Evolutionary conservation across 345 rosid genomes (phyloP).

Genomic region (Corymbia maculata): DNA sequence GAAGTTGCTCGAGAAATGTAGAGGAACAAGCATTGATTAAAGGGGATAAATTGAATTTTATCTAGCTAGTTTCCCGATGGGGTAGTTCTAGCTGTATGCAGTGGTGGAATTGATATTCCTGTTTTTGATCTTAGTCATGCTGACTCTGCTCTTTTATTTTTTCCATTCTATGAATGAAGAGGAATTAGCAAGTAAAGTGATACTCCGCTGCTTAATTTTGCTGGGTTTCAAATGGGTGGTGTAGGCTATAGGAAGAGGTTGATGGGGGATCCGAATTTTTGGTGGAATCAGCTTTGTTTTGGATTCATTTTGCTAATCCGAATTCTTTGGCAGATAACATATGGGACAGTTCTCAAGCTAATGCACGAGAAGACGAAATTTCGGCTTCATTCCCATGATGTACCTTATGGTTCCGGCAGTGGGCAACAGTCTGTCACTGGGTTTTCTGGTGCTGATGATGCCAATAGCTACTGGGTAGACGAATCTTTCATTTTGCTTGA

Average conservation of each 20-base stretch:
- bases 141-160: neutral
- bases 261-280: neutral
- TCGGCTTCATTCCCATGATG: conserved; percentile 93
- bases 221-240: neutral
- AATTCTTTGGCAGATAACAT: conserved; percentile 50
- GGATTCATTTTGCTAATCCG: neutral
- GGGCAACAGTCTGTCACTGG: conserved; percentile 99
- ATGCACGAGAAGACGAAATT: conserved; percentile 87
- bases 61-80: neutral
- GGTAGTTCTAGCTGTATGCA: neutral
- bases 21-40: neutral
- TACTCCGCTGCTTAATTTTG: neutral
- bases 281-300: neutral
- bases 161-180: neutral
- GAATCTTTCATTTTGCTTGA: neutral
- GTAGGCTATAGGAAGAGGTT: neutral
- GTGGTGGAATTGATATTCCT: neutral
- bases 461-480: conserved; percentile 94
- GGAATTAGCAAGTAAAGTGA: neutral
- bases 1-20: neutral
- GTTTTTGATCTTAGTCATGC: neutral
- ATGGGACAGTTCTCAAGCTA: conserved; percentile 78
- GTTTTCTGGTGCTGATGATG: conserved; percentile 72
- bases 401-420: conserved; percentile 97
- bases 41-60: neutral